Conservation (phyloP, 495 filamentous ascomycete species). For the Podospora anserina region DNA sequence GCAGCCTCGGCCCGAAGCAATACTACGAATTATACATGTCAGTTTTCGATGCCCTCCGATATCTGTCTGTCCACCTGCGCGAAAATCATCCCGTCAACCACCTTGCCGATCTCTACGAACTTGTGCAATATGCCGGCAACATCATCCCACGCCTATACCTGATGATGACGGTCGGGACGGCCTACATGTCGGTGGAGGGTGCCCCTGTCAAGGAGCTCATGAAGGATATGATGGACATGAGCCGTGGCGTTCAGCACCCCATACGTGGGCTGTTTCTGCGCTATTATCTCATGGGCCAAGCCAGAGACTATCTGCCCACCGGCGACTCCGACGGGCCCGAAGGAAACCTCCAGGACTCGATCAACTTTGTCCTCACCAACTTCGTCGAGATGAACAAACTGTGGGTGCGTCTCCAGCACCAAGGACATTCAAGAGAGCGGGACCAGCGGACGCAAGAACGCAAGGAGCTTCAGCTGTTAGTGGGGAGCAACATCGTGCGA, state of each 20-base stretch:
- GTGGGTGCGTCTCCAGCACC: conserved; percentile 95
- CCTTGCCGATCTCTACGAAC: conserved; percentile 95
- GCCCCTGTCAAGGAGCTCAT: conserved; percentile 99
- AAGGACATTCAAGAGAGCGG: conserved; percentile 91
- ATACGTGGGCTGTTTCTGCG: conserved; percentile 90
- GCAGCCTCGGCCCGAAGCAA: conserved; percentile 92
- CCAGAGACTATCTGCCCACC: conserved; percentile 77
- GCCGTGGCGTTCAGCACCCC: conserved; percentile 92
- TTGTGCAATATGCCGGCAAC: conserved; percentile 98
- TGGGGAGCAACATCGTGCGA: conserved; percentile 92
- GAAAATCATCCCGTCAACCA: conserved; percentile 98
- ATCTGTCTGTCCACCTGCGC: conserved; percentile 92
- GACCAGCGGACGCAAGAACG: conserved; percentile 90
- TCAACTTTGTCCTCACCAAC: conserved; percentile 95
- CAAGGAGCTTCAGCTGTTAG: conserved; percentile 90
- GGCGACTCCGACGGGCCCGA: conserved; percentile 88
- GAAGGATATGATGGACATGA: conserved; percentile 99
- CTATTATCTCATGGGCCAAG: conserved; percentile 94
- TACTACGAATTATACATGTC: conserved; percentile 99
- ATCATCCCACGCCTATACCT: conserved; percentile 94
- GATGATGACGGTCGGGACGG: conserved; percentile 98
- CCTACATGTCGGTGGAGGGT: conserved; percentile 98
- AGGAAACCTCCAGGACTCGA: conserved; percentile 93
- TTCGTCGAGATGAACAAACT: conserved; percentile 99
- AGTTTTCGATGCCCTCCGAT: conserved; percentile 94